These are phyloP conservation scores for Endotrypanum monterogeii DNA, from an alignment of 208 protist species.

Conservation along the genomic window DNA sequence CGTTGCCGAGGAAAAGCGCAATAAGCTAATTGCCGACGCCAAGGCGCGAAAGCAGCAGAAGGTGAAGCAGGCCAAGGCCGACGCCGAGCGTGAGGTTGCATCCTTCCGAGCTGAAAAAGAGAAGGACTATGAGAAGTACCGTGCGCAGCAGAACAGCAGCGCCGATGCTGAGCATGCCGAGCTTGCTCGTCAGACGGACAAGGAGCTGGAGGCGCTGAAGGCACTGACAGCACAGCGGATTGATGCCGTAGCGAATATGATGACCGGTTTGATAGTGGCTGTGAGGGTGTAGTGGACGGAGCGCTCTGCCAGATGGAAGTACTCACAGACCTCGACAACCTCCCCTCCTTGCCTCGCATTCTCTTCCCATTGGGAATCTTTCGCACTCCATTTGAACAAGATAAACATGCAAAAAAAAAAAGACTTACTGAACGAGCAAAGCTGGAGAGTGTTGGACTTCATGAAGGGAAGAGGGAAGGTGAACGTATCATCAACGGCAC, in stretches of 20 bases:
- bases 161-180: slow-evolving; percentile 66
- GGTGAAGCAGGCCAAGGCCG: slow-evolving; percentile 81
- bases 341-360: too few relatives aligned
- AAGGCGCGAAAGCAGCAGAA: slow-evolving; percentile 82
- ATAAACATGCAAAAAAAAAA: too few relatives aligned
- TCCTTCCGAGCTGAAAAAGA: slow-evolving; percentile 78
- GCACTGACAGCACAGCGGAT: slow-evolving; percentile 63
- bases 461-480: too few relatives aligned
- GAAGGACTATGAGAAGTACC: slow-evolving; percentile 71
- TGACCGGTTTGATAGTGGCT: slow-evolving; percentile 60
- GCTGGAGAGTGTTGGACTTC: too few relatives aligned
- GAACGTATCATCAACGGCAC: too few relatives aligned
- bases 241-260: slow-evolving; percentile 62
- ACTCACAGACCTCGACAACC: not conserved
- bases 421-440: too few relatives aligned
- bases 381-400: too few relatives aligned
- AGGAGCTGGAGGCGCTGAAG: slow-evolving; percentile 62
- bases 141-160: slow-evolving; percentile 44
- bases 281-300: slow-evolving; percentile 33
- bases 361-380: too few relatives aligned
- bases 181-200: slow-evolving; percentile 65
- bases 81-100: slow-evolving; percentile 84
- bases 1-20: slow-evolving; percentile 85
- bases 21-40: slow-evolving; percentile 77
- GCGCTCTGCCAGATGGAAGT: not conserved